Base-by-base conservation (phyloP, 352 stramenopile genomes). In the Pythium vanterpoolii region DNA sequence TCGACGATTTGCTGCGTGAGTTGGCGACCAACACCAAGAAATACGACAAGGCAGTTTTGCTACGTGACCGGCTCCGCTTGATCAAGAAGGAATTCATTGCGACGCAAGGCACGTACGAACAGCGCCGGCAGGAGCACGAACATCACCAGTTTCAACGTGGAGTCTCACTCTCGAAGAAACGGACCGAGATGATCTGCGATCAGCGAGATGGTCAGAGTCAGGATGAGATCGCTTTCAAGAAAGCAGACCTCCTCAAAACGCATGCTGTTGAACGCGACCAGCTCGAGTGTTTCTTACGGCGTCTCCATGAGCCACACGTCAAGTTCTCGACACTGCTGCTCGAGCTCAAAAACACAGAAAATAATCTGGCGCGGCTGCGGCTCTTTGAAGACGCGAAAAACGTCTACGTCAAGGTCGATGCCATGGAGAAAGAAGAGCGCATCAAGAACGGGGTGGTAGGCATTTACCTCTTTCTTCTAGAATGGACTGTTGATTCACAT, bases 371-470 rank as follows among this genome's bases (percentile, higher is more conserved):
- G 1, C 68, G 66, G 1, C 56, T 92, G 8, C 72, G 74, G 26
- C 66, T 90, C 27, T 92, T 89, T 49, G 82, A 92, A 55, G 79
- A 92, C 40, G 82, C 82, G 14, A 84, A 84, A 48, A 92, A 77
- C 36, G 82, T 92, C 8, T 92, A 77, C 48, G 45, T 69, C 4
- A 71, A 77, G 42, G 71, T 71, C 0, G 73, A 83, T n/a, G 63
- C 64, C 3, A 87, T 92, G 67, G 82, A 92, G 42, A 77, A 71
- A 18, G 72, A 86, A 2, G 71, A 90, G 61, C 72, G 76, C 3
- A 66, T 64, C 10, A 50, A 64, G 23, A 82, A 79, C 30, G 56
- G 64, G 0, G 68, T 62, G 51, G 77, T 79, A 13, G 9, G 56
- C 40, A 24, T 10, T 16, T 5, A 13, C 14, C 33, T 9, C 21